Conservation (phyloP, 176 grass and related monocot genomes). For the Oryza longistaminata region DNA sequence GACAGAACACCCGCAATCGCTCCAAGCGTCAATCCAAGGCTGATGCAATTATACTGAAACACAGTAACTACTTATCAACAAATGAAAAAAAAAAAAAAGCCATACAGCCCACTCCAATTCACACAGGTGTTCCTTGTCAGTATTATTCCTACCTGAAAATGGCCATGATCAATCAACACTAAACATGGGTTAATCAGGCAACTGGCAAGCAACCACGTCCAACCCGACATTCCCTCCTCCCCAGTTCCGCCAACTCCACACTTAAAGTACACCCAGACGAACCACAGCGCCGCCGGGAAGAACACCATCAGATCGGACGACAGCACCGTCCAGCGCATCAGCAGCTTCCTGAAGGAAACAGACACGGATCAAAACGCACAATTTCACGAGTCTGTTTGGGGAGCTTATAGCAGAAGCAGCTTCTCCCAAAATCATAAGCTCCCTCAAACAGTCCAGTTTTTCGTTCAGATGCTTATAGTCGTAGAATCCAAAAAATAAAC, state of each 20-base stretch:
- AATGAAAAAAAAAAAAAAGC: background rate
- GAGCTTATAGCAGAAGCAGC: fast-evolving
- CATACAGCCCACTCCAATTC: background rate
- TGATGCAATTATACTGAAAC: constrained; percentile 91
- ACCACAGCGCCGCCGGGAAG: constrained; percentile 72
- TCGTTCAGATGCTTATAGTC: fast-evolving
- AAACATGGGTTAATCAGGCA: constrained; percentile 70
- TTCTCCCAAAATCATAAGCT: no score
- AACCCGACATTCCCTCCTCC: constrained; percentile 38
- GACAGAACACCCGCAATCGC: constrained; percentile 67
- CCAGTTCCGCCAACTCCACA: constrained; percentile 19
- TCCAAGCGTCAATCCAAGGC: constrained; percentile 79
- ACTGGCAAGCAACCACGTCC: constrained; percentile 77
- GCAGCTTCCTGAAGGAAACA: constrained; percentile 62
- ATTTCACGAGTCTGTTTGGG: background rate
- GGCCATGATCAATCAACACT: no score
- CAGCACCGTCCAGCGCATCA: constrained; percentile 48
- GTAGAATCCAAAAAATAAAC: no score
- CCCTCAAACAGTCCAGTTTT: no score
- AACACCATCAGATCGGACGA: constrained; percentile 27
- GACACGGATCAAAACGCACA: background rate
- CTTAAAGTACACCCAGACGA: constrained; percentile 65
- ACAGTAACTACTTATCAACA: constrained; percentile 2
- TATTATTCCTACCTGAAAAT: constrained; percentile 49
- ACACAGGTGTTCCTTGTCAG: background rate